phyloP scores from a whole-genome alignment of 148 eudicot genomes.

The Diospyros lotus region DNA sequence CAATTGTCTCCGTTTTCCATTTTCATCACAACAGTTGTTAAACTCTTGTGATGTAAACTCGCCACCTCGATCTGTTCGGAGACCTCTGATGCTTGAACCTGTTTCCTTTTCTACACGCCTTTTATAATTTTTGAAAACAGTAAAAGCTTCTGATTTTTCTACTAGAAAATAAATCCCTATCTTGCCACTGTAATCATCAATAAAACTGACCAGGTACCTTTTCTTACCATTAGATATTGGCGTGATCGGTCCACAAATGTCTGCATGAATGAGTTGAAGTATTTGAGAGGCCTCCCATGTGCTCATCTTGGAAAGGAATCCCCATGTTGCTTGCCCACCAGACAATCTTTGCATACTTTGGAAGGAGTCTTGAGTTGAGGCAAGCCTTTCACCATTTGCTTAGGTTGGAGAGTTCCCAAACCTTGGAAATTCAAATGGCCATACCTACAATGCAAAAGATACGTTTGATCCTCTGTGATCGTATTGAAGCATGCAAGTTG shows the following conservation, averaged over 20 bases:
- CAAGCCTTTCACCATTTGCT: too few species aligned
- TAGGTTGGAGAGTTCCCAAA: too few species aligned
- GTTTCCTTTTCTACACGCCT: slow-evolving; percentile 1
- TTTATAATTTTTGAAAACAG: slow-evolving; percentile 1
- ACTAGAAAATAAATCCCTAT: slow-evolving; percentile 13
- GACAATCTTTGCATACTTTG: too few species aligned
- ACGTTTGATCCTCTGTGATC: too few species aligned
- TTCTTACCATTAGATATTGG: not conserved
- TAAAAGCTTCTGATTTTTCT: slow-evolving; percentile 10
- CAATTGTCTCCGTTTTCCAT: not conserved
- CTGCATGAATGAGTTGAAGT: not conserved
- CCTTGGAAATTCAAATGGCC: too few species aligned
- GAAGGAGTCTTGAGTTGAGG: too few species aligned
- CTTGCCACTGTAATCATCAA: slow-evolving; percentile 15
- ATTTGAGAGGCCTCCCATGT: not conserved
- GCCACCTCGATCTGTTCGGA: slow-evolving; percentile 9
- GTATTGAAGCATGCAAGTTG: too few species aligned
- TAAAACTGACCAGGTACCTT: not conserved
- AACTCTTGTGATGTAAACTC: slow-evolving; percentile 14
- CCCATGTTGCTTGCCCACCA: not conserved
- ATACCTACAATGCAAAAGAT: too few species aligned
- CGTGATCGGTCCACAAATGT: not conserved
- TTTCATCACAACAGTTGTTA: not conserved
- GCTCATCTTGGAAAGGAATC: not conserved
- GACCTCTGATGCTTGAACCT: not conserved